Evolutionary conservation across 768 basidiomycete species (phyloP).

Genomic region (Boletus reticuloceps): DNA sequence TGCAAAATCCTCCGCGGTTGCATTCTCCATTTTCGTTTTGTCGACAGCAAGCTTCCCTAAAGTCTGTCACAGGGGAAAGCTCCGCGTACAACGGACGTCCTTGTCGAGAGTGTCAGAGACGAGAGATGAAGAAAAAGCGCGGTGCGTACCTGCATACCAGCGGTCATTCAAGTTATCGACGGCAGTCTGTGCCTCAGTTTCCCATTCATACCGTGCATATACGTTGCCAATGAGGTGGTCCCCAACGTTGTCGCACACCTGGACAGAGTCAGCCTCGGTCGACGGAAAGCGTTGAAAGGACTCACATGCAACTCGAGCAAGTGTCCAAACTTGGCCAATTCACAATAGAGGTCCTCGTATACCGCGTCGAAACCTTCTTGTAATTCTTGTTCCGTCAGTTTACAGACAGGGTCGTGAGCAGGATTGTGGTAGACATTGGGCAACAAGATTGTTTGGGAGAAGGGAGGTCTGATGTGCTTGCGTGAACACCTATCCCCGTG

Average conservation of each 20-base stretch:
- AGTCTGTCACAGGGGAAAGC: slow-evolving; percentile 96
- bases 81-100: slow-evolving; percentile 96
- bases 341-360: slow-evolving; percentile 95
- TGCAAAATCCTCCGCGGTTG: slow-evolving; percentile 97
- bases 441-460: slow-evolving; percentile 94
- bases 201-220: slow-evolving; percentile 98
- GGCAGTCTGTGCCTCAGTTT: slow-evolving; percentile 92
- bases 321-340: slow-evolving; percentile 93
- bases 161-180: slow-evolving; percentile 92
- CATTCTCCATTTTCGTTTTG: slow-evolving; percentile 99
- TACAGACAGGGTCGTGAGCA: slow-evolving; percentile 87
- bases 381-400: slow-evolving; percentile 80
- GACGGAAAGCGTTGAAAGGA: slow-evolving; percentile 6
- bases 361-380: slow-evolving; percentile 92
- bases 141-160: slow-evolving; percentile 88
- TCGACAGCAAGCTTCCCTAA: slow-evolving; percentile 96
- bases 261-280: background rate
- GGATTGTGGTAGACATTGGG: slow-evolving; percentile 99
- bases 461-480: slow-evolving; percentile 97
- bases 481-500: slow-evolving; percentile 98
- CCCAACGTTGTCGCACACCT: slow-evolving; percentile 99
- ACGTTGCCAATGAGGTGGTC: slow-evolving; percentile 98
- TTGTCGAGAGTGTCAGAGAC: slow-evolving; percentile 27
- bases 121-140: background rate
- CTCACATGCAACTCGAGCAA: slow-evolving; percentile 91